Evolutionary conservation across 257 asterid species (phyloP), one percentile per base, ranked within the genome.

Genomic region (Solanum virginianum): DNA sequence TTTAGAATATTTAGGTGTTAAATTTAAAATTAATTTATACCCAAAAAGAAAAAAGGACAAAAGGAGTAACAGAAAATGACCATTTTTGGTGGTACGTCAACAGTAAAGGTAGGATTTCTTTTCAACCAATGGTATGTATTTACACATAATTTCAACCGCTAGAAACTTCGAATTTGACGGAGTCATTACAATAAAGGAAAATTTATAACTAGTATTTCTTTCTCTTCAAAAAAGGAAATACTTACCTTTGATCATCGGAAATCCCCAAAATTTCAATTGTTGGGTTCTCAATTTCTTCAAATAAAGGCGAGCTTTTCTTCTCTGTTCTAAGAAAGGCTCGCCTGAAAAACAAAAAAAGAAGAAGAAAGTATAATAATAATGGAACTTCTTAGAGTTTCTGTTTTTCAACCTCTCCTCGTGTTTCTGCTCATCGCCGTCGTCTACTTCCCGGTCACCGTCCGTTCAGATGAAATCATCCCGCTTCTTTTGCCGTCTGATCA

Each of bases 401-500:
- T 57, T 12, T 74, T 22, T 74, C 81, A 74, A 49, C 39, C 60
- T 17, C 4, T 71, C 17, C 18, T 47, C 8, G 56, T 77, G 8
- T 51, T 51, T 88, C 57, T 90, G 71, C 84, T 92, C 47, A 22
- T 90, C 53, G 4, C 91, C 85, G 29, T 86, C 85, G 54, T 63
- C 24, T 54, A 85, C 51, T 86, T 92, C 54, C 88, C 88, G 24
- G 87, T 91, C 62, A 74, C 94, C 87, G 96, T 88, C 86, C 90
- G 87, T 88, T 93, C 97, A 41, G 60, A 84, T 36, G 89, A 88
- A 55, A 80, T 89, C 8, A 82, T 84, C 59, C 49, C 15, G 15
- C 49, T 79, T 1, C 79, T 88, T 26, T 86, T 91, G 13, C 96
- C 94, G 14, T 93, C 92, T 20, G 93, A 90, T 49, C 91, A 26